Evolutionary conservation across 371 early-diverging fungal genomes (phyloP).

Genomic region (Mortierella sp.): DNA sequence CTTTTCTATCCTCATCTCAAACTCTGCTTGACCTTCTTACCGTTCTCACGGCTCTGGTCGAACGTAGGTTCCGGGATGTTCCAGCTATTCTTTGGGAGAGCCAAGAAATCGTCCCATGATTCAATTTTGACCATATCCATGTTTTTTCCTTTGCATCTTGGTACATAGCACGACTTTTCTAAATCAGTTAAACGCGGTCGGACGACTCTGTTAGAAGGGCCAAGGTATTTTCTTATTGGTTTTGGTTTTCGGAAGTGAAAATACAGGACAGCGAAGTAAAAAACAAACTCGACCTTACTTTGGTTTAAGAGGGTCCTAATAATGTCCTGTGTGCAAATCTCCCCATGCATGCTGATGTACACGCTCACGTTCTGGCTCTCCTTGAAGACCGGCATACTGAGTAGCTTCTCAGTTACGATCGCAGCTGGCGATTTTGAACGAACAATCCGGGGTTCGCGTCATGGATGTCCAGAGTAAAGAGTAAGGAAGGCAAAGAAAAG

Average conservation of each 20-base stretch:
- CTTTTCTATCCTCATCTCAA: neutral
- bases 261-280: no score
- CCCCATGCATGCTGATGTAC: constrained; percentile 76
- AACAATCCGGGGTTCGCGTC: no score
- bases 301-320: constrained; percentile 59
- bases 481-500: no score
- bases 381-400: constrained; percentile 58
- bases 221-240: neutral
- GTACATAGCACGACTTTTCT: constrained; percentile 75
- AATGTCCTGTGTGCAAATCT: constrained; percentile 66
- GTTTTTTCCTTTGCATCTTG: constrained; percentile 65
- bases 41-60: constrained; percentile 64
- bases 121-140: constrained; percentile 79
- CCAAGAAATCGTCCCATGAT: constrained; percentile 66
- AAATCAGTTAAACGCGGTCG: neutral
- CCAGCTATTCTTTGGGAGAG: constrained; percentile 74
- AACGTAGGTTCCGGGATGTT: constrained; percentile 72
- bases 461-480: neutral
- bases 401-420: constrained; percentile 59
- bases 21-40: constrained; percentile 37
- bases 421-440: constrained; percentile 50
- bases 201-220: neutral
- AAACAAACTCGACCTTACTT: constrained; percentile 33
- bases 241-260: no score
- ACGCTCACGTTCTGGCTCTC: constrained; percentile 65